These are phyloP conservation scores for Cyberlindnera xishuangbannaensis DNA, from an alignment of 805 yeast genomes.

Conservation along the genomic window DNA sequence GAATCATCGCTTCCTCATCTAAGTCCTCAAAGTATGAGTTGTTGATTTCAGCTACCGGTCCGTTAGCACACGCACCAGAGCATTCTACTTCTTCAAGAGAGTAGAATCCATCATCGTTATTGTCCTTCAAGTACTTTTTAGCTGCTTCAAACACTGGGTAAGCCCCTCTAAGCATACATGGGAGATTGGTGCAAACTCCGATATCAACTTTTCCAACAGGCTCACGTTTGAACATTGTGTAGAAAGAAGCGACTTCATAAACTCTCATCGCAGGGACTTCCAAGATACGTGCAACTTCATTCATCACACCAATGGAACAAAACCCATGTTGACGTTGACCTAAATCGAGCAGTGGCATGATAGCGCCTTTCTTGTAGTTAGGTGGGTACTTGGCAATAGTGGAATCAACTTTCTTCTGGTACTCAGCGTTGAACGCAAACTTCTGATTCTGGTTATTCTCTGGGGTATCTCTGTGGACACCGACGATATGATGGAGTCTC, in stretches of 20 bases:
- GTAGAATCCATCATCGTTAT: slow-evolving; percentile 68
- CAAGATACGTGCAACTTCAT: slow-evolving; percentile 76
- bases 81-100: slow-evolving; percentile 87
- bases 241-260: slow-evolving; percentile 87
- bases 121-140: slow-evolving; percentile 54
- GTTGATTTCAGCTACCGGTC: slow-evolving; percentile 81
- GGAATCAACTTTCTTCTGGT: slow-evolving; percentile 60
- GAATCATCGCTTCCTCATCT: slow-evolving; percentile 58
- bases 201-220: slow-evolving; percentile 83
- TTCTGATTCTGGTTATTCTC: slow-evolving; percentile 62
- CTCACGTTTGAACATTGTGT: slow-evolving; percentile 82
- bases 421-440: slow-evolving; percentile 67
- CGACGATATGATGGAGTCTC: slow-evolving; percentile 20
- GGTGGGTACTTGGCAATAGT: slow-evolving; percentile 77
- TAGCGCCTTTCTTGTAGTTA: slow-evolving; percentile 82
- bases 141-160: slow-evolving; percentile 74
- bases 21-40: slow-evolving; percentile 82
- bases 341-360: slow-evolving; percentile 79
- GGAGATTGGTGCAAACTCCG: slow-evolving; percentile 86
- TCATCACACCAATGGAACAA: slow-evolving; percentile 84
- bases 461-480: slow-evolving; percentile 67
- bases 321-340: slow-evolving; percentile 87
- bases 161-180: slow-evolving; percentile 80
- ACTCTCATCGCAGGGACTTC: slow-evolving; percentile 95
- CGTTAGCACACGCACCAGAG: slow-evolving; percentile 88